phyloP scores from a whole-genome alignment of 768 basidiomycete species.

The Termitomyces sp. region DNA sequence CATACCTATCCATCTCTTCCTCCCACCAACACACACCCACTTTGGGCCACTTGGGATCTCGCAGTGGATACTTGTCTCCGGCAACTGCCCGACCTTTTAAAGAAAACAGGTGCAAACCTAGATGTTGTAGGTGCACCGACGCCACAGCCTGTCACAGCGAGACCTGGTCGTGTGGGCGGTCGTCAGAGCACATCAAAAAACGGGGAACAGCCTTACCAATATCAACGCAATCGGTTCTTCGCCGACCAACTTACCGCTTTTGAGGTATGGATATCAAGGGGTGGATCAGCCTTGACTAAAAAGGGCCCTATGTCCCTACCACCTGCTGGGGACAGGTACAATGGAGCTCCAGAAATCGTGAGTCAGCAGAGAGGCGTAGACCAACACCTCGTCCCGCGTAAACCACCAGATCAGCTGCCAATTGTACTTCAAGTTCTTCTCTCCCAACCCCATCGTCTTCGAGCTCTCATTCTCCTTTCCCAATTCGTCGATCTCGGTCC shows the following conservation, averaged over 20 bases:
- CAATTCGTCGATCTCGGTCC: conserved; percentile 98
- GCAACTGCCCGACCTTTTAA: conserved; percentile 85
- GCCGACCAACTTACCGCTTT: conserved; percentile 96
- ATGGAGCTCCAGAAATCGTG: conserved; percentile 11
- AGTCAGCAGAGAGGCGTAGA: conserved; percentile 24
- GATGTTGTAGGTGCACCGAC: conserved; percentile 20
- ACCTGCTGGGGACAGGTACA: conserved; percentile 35
- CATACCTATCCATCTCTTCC: conserved; percentile 91
- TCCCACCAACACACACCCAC: conserved; percentile 91
- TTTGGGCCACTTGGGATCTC: conserved; percentile 98
- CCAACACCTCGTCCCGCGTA: conserved; percentile 72
- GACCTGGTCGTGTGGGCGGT: conserved; percentile 41
- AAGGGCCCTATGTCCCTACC: conserved; percentile 76
- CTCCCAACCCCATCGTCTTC: conserved; percentile 92
- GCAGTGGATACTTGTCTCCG: conserved; percentile 92
- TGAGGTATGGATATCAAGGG: conserved; percentile 96
- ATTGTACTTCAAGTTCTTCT: conserved; percentile 97
- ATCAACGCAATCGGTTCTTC: conserved; percentile 90
- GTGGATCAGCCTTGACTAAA: conserved; percentile 80
- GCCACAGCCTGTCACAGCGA: conserved; percentile 28
- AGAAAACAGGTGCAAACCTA: conserved; percentile 31
- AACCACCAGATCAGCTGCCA: conserved; percentile 95
- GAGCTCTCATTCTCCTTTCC: conserved; percentile 92
- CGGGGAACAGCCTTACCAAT: conserved; percentile 57
- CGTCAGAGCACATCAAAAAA: conserved; percentile 24